These are phyloP conservation scores for Astragalus membranaceus DNA, from an alignment of 306 rosid genomes.

Conservation along the genomic window DNA sequence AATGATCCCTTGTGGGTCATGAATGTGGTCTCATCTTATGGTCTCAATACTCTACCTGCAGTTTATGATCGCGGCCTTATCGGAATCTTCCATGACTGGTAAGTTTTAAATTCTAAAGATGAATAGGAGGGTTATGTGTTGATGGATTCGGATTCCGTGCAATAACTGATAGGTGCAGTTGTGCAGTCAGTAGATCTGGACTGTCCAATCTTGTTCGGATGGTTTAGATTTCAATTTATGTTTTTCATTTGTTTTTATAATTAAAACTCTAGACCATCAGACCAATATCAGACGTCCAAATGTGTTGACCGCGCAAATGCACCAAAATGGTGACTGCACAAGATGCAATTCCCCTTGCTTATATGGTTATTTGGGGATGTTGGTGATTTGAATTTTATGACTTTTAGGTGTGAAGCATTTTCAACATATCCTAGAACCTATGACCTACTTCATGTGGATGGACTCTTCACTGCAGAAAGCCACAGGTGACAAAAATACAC, in stretches of 20 bases:
- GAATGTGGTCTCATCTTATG: slow-evolving; percentile 94
- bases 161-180: too few relatives aligned
- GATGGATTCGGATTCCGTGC: neutral
- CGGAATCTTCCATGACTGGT: slow-evolving; percentile 96
- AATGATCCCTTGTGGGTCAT: slow-evolving; percentile 93
- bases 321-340: too few relatives aligned
- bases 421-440: slow-evolving; percentile 97
- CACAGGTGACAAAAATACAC: slow-evolving; percentile 58
- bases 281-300: too few relatives aligned
- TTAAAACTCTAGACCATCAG: too few relatives aligned
- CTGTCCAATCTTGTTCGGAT: too few relatives aligned
- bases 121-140: neutral
- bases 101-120: slow-evolving; percentile 5
- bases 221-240: too few relatives aligned
- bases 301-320: too few relatives aligned
- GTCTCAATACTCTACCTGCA: slow-evolving; percentile 71
- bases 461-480: slow-evolving; percentile 83
- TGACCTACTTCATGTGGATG: slow-evolving; percentile 93
- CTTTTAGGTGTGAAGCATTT: slow-evolving; percentile 92
- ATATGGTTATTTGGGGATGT: neutral
- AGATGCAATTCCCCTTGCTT: neutral
- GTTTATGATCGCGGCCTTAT: slow-evolving; percentile 89
- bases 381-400: slow-evolving; percentile 17
- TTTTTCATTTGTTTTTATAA: too few relatives aligned
- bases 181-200: too few relatives aligned